phyloP scores from a whole-genome alignment of 768 basidiomycete species.

The Trametes cinnabarina region DNA sequence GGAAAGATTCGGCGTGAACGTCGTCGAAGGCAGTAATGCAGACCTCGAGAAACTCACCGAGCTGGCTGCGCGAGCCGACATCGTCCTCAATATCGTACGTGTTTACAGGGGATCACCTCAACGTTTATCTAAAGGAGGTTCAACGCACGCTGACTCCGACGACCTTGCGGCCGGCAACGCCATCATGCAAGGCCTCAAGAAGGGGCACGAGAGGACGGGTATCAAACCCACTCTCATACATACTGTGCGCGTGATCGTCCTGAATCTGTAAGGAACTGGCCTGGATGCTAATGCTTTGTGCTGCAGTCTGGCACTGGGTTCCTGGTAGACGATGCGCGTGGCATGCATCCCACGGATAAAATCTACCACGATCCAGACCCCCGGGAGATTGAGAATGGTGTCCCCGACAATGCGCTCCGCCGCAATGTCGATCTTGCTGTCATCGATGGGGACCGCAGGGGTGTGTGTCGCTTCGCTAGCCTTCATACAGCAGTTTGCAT shows the following conservation, averaged over 20 bases:
- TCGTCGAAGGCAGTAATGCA: slow-evolving; percentile 20
- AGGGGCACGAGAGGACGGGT: slow-evolving; percentile 41
- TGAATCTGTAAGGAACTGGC: too few species aligned
- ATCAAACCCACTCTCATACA: slow-evolving; percentile 52
- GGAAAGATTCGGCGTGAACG: slow-evolving; percentile 20
- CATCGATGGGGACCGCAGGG: slow-evolving; percentile 46
- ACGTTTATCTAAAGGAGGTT: too few species aligned
- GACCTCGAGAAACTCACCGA: slow-evolving; percentile 39
- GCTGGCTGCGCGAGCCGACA: too few species aligned
- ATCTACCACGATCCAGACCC: slow-evolving; percentile 51
- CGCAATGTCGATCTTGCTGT: slow-evolving; percentile 50
- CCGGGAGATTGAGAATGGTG: slow-evolving; percentile 38
- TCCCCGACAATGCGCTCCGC: slow-evolving; percentile 46
- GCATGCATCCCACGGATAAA: slow-evolving; percentile 36
- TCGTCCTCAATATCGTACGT: too few species aligned
- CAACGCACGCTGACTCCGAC: slow-evolving; percentile 50
- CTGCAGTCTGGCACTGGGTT: too few species aligned
- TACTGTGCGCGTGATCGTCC: too few species aligned
- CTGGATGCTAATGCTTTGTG: too few species aligned
- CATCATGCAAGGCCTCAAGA: slow-evolving; percentile 52
- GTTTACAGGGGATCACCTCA: too few species aligned
- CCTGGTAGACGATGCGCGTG: slow-evolving; percentile 44
- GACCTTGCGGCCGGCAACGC: slow-evolving; percentile 43
- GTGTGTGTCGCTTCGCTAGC: slow-evolving; percentile 29
- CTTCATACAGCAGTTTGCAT: too few species aligned